Evolutionary conservation across 2,329 filamentous ascomycete genomes (phyloP), one percentile per base, ranked within the genome.

Genomic region (Acephala macrosclerotiorum): DNA sequence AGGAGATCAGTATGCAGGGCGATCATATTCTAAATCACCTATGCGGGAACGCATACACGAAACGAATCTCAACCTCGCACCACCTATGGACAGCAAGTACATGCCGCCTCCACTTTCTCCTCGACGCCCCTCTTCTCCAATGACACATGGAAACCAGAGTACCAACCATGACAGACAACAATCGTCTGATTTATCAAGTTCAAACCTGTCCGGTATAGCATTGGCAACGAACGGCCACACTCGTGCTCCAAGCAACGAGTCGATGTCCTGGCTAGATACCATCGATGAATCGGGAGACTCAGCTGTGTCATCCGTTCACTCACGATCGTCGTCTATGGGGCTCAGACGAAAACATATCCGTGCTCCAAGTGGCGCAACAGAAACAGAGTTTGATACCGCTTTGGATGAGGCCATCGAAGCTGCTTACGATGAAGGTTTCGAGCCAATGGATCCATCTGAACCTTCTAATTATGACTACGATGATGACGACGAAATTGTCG

Each of bases 401-500:
- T 84, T 98, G 51, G 95, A 98, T 79, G 95, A 94, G 26, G 96
- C 96, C 16, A 94, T 98, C 9, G 96, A 98, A 78, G 95, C 95
- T 59, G 96, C 95, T 5, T 99, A 98, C 77, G 91, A 97, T 76
- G 94, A 97, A 68, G 92, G 92, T 0, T 92, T 93, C 69, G 94
- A 97, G 75, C 91, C 91, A 3, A 88, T 86, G 77, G 83, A 84
- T 20, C 78, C 83, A 7, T 14, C 60, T 1, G 70, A 71, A 35
- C 47, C 53, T 33, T 73, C 71, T 61, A 25, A 25, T 53, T 53
- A 33, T 53, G 73, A 79, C 26, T 74, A 79, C 40, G 77, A 81
- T 56, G 78, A 79, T n/a, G 77, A 81, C 57, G 79, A 80, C 35
- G 72, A 85, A 35, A 78, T 83, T 25, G 81, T 85, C 9, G 82